Evolutionary conservation across 495 filamentous ascomycete genomes (phyloP).

Genomic region (Hypomontagnella monticulosa): DNA sequence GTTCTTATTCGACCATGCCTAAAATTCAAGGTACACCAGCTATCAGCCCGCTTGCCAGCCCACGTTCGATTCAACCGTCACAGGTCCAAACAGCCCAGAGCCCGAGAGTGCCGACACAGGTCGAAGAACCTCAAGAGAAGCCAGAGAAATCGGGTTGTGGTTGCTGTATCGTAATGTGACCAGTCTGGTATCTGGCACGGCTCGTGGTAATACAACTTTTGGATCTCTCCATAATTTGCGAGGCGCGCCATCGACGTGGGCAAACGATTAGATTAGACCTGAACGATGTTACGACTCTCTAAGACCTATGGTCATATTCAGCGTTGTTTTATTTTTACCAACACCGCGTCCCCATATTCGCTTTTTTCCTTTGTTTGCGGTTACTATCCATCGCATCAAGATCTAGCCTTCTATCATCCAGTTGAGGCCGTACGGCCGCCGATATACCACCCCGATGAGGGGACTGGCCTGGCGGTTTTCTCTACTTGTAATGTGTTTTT

Average conservation of each 20-base stretch:
- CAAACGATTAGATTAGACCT: conserved; percentile 38
- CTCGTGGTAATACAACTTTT: conserved; percentile 15
- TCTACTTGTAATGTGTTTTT: conserved; percentile 28
- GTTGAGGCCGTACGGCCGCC: neutral
- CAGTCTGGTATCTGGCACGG: conserved; percentile 17
- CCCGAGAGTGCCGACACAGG: conserved; percentile 48
- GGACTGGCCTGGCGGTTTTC: conserved; percentile 9
- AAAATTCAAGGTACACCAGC: conserved; percentile 58
- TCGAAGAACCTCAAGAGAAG: conserved; percentile 46
- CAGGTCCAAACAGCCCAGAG: conserved; percentile 37
- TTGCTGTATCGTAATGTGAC: conserved; percentile 66
- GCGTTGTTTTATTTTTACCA: conserved; percentile 35
- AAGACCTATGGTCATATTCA: conserved; percentile 22
- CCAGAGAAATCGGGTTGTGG: conserved; percentile 59
- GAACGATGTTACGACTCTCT: conserved; percentile 41
- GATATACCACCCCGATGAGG: conserved; percentile 9
- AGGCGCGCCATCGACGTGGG: conserved; percentile 19
- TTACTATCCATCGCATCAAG: conserved; percentile 16
- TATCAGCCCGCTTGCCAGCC: conserved; percentile 51
- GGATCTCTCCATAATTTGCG: conserved; percentile 19
- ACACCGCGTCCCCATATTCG: conserved; percentile 30
- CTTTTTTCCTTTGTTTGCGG: conserved; percentile 39
- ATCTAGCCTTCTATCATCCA: conserved; percentile 5
- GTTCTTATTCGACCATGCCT: conserved; percentile 68
- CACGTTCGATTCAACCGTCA: conserved; percentile 44